Evolutionary conservation across 1,139 yeast genomes (phyloP).

Genomic region (Insectozyma bohioensis): DNA sequence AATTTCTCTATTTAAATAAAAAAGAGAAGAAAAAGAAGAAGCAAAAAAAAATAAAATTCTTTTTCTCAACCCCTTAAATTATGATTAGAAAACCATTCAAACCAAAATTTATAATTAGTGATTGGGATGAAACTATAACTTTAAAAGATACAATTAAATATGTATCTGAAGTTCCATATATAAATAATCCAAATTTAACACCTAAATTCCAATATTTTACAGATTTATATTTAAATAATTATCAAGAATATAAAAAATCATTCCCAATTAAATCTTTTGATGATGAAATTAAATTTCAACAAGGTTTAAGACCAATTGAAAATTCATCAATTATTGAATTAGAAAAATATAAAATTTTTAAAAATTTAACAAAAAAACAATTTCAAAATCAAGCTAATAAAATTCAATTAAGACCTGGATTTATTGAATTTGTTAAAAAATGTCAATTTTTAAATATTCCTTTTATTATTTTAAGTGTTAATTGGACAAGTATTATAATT

Average conservation of each 20-base stretch:
- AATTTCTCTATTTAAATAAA: not conserved
- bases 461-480: constrained; percentile 55
- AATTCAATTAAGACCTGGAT: constrained; percentile 45
- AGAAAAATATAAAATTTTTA: constrained; percentile 40
- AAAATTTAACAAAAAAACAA: constrained; percentile 34
- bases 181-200: constrained; percentile 30
- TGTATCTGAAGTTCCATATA: constrained; percentile 53
- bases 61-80: not conserved
- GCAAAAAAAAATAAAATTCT: not conserved
- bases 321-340: constrained; percentile 49
- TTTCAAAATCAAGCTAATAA: constrained; percentile 29
- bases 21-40: not conserved
- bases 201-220: constrained; percentile 49
- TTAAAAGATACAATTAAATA: constrained; percentile 52
- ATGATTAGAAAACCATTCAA: not conserved
- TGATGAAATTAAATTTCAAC: constrained; percentile 46
- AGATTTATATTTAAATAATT: constrained; percentile 43
- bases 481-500: constrained; percentile 62
- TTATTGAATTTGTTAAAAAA: constrained; percentile 33
- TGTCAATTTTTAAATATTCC: constrained; percentile 29
- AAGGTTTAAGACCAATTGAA: constrained; percentile 48
- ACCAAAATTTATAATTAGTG: constrained; percentile 38
- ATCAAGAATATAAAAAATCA: constrained; percentile 18
- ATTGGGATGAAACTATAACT: constrained; percentile 77
- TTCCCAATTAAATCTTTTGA: constrained; percentile 20